Base-by-base conservation (phyloP, 2,329 filamentous ascomycete species). In the Clarireedia paspali region DNA sequence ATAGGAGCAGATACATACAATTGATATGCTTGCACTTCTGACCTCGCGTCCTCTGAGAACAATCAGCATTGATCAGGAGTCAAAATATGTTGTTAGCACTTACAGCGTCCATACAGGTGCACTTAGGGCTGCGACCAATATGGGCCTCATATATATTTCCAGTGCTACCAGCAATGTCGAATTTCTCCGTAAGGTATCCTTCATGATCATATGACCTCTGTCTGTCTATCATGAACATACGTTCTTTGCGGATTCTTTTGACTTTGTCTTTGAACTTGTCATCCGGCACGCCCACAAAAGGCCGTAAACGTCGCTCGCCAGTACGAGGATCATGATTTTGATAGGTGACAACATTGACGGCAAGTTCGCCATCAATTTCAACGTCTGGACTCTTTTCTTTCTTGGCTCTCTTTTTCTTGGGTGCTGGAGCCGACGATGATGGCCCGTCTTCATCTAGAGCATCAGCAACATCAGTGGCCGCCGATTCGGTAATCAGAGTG, bases 21-120 rank as follows among this genome's bases (percentile, higher is more conserved):
- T 58, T 60, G 17, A 62, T 62, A 26, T 62, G 60, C 49, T 62
- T 62, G 54, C 60, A 62, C 23, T 60, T 61, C 24, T 62, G 57
- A 27, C 59, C 59, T 26, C 60, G 53, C 17, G 50, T 60, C 10
- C 52, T 53, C 60, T 62, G 17, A 23, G 24, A 10, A 1, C n/a
- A 7, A 20, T 61, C 30, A 59, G 52, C 14, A 30, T 17, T 10
- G 5, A 15, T 24, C 5, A 12, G 2, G 2, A n/a, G 23, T 44
- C 7, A 14, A 4, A 15, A 45, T 7, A 27, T 10, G 15, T 6
- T 10, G 30, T 9, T 3, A 36, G 2, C 6, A 60, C 59, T 59
- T 52, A 62, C 60, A 5, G 60, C 60, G 57, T 62, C 60, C 59
- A 61, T 61, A 47, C 60, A 62, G 1, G 53, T 56, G 46, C 53